Evolutionary conservation across 352 stramenopile genomes (phyloP).

Genomic region (Globisporangium abappressorium): DNA sequence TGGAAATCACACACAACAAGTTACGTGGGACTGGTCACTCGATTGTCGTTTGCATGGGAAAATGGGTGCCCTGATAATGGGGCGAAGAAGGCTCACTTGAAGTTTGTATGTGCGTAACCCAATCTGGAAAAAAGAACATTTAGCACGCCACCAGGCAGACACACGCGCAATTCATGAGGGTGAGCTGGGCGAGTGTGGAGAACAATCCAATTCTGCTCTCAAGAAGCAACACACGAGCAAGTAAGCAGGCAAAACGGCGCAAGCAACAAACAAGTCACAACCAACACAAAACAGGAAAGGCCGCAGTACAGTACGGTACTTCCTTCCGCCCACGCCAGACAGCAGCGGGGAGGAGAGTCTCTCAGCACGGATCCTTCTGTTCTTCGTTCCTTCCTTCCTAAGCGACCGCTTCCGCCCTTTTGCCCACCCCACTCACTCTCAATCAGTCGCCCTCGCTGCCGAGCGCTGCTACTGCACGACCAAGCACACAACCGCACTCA

Average conservation of each 20-base stretch:
- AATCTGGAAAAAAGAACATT: slow-evolving; percentile 18
- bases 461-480: background rate
- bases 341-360: no score
- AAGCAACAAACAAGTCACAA: background rate
- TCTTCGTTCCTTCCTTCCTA: background rate
- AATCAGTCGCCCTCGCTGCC: background rate
- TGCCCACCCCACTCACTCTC: background rate
- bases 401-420: background rate
- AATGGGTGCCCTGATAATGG: slow-evolving; percentile 10
- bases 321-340: background rate
- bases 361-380: background rate
- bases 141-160: slow-evolving; percentile 2
- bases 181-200: background rate
- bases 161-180: background rate
- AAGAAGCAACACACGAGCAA: background rate
- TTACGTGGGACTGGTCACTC: slow-evolving; percentile 10
- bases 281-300: background rate
- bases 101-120: slow-evolving; percentile 7
- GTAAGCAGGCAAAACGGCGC: background rate
- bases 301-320: background rate
- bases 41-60: slow-evolving; percentile 1
- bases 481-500: background rate
- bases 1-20: background rate
- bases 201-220: background rate
- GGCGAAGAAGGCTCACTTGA: background rate